These are phyloP conservation scores for Huntiella savannae DNA, from an alignment of 2,329 filamentous ascomycete genomes.

Conservation along the genomic window DNA sequence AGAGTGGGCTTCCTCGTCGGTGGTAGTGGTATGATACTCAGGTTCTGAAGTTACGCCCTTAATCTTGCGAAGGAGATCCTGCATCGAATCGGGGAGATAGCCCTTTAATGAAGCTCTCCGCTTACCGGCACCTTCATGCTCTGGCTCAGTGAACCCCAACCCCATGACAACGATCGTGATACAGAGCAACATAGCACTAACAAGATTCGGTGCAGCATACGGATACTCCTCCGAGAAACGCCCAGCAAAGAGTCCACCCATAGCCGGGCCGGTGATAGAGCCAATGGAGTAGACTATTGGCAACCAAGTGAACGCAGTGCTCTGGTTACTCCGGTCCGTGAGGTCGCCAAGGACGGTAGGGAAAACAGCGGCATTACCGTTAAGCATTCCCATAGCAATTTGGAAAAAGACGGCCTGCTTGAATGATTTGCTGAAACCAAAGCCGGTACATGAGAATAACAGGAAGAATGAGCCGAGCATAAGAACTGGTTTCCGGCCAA, in stretches of 20 bases:
- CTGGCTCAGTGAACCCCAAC: conserved; percentile 73
- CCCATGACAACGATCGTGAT: conserved; percentile 54
- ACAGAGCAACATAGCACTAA: conserved; percentile 53
- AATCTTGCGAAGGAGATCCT: neutral
- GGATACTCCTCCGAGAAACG: conserved; percentile 46
- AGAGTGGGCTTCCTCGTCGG: neutral
- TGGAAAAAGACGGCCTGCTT: conserved; percentile 78
- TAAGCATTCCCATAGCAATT: conserved; percentile 75
- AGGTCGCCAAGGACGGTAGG: conserved; percentile 89
- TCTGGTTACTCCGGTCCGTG: conserved; percentile 89
- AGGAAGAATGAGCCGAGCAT: conserved; percentile 67
- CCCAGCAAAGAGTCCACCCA: conserved; percentile 72
- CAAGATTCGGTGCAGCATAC: conserved; percentile 67
- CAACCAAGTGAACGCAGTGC: conserved; percentile 78
- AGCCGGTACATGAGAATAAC: conserved; percentile 60
- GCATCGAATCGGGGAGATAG: conserved; percentile 1
- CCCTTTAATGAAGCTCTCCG: neutral
- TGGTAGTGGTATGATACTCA: neutral
- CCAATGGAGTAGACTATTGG: conserved; percentile 93
- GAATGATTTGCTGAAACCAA: conserved; percentile 68
- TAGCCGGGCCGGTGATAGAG: conserved; percentile 74
- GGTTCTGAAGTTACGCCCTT: neutral
- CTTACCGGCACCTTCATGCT: neutral
- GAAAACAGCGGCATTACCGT: conserved; percentile 87
- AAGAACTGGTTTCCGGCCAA: conserved; percentile 56